These are phyloP conservation scores for Cladosporium sp. DNA, from an alignment of 2,329 filamentous ascomycete species.

Conservation along the genomic window DNA sequence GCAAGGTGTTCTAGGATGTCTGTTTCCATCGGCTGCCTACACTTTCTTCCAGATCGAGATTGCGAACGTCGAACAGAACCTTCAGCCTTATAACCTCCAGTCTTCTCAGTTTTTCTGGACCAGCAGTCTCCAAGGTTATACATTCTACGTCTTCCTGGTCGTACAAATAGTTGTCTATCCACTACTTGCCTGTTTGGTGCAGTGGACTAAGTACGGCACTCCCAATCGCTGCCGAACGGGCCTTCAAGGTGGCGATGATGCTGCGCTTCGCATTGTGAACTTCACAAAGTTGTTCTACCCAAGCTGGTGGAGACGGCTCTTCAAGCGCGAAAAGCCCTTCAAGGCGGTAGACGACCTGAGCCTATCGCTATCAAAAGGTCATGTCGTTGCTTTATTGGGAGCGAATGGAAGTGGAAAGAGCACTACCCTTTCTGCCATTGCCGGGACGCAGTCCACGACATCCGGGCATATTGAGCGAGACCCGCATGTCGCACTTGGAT, in stretches of 20 bases:
- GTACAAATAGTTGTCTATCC: constrained; percentile 77
- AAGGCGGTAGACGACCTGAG: constrained; percentile 69
- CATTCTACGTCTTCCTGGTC: constrained; percentile 71
- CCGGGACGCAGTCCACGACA: constrained; percentile 72
- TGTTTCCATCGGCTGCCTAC: constrained; percentile 81
- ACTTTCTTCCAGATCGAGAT: constrained; percentile 71
- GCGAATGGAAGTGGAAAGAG: constrained; percentile 88
- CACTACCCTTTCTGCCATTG: constrained; percentile 81
- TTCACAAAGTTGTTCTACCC: constrained; percentile 79
- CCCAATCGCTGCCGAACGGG: constrained; percentile 52
- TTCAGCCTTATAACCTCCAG: constrained; percentile 56
- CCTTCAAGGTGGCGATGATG: constrained; percentile 22
- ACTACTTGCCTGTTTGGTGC: constrained; percentile 68
- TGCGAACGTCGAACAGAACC: constrained; percentile 65
- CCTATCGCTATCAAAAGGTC: constrained; percentile 64
- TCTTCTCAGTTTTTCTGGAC: constrained; percentile 57
- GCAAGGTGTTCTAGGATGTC: constrained; percentile 57
- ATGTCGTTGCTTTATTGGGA: constrained; percentile 78
- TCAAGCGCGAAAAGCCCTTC: constrained; percentile 53
- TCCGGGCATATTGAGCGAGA: constrained; percentile 72
- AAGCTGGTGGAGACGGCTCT: constrained; percentile 52
- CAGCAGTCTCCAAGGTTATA: constrained; percentile 66
- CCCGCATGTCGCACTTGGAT: constrained; percentile 71
- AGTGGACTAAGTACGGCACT: constrained; percentile 72
- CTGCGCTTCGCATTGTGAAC: constrained; percentile 63